phyloP scores from a whole-genome alignment of 805 yeast genomes.

The Scheffersomyces amazonensis region DNA sequence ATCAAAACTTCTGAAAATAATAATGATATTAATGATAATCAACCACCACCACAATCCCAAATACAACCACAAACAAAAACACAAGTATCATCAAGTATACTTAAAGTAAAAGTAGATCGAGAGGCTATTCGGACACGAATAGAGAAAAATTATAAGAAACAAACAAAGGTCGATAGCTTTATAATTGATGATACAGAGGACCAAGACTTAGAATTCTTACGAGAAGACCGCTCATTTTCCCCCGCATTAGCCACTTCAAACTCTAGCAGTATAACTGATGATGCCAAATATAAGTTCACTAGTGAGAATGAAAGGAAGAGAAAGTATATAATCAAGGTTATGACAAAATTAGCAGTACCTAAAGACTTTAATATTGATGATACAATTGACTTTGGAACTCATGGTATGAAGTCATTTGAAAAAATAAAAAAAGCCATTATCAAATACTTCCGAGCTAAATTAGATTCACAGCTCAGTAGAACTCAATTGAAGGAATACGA shows the following conservation, averaged over 20 bases:
- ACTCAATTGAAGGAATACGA: conserved; percentile 7
- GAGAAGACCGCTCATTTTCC: conserved; percentile 1
- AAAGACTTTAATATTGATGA: conserved; percentile 5
- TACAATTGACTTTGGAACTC: conserved; percentile 18
- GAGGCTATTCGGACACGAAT: conserved; percentile 9
- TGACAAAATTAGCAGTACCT: conserved; percentile 23
- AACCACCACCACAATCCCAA: no score
- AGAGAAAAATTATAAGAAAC: background rate
- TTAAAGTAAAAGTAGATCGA: conserved; percentile 11
- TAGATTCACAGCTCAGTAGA: conserved; percentile 1
- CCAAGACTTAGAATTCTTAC: background rate
- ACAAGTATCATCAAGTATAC: no score
- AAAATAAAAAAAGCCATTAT: conserved; percentile 17
- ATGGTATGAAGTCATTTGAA: conserved; percentile 25
- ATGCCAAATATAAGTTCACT: conserved; percentile 15
- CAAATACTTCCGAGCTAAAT: conserved; percentile 8
- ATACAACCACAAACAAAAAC: no score
- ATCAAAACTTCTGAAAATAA: background rate
- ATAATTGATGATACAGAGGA: conserved; percentile 3
- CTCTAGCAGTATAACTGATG: background rate
- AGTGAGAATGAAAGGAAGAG: conserved; percentile 24
- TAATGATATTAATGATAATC: background rate
- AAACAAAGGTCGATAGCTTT: no score
- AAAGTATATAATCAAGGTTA: conserved; percentile 24
- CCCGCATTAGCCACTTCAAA: background rate